Conservation (phyloP, 768 basidiomycete species). For the Leccinum uliginosum region DNA sequence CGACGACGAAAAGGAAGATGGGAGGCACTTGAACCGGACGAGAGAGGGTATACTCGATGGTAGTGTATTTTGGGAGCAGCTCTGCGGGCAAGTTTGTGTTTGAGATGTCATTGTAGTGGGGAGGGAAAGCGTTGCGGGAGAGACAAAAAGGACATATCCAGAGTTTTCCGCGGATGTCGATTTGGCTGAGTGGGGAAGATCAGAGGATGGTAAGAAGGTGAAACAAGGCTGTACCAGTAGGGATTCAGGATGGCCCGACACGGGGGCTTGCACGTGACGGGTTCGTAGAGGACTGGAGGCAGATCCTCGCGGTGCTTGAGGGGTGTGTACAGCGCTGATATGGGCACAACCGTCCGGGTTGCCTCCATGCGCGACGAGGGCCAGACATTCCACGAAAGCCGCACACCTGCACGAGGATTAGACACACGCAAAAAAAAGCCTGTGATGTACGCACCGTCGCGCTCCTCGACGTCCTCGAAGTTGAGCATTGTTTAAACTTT, state of each 20-base stretch:
- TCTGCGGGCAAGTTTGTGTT: slow-evolving; percentile 96
- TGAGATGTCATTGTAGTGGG: slow-evolving; percentile 98
- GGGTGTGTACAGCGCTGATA: slow-evolving; percentile 96
- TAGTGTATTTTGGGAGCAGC: slow-evolving; percentile 95
- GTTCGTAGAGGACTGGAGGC: slow-evolving; percentile 95
- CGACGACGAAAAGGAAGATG: slow-evolving; percentile 95
- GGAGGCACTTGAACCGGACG: slow-evolving; percentile 90
- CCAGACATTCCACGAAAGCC: slow-evolving; percentile 99
- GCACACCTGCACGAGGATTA: slow-evolving; percentile 58
- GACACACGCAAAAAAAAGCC: not conserved
- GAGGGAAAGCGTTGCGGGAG: slow-evolving; percentile 93
- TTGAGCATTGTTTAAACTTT: slow-evolving; percentile 54
- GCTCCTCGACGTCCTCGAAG: slow-evolving; percentile 97
- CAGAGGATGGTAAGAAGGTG: not conserved
- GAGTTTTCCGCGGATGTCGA: slow-evolving; percentile 96
- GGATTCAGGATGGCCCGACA: slow-evolving; percentile 98
- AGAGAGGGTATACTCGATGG: slow-evolving; percentile 98
- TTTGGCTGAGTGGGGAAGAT: slow-evolving; percentile 60
- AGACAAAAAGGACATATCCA: slow-evolving; percentile 99
- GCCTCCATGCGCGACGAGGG: slow-evolving; percentile 97
- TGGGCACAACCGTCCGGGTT: slow-evolving; percentile 95
- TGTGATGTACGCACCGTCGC: slow-evolving; percentile 64
- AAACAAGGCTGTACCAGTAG: slow-evolving; percentile 67
- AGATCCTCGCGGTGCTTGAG: slow-evolving; percentile 92
- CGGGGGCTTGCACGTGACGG: slow-evolving; percentile 96